Evolutionary conservation across 2,329 filamentous ascomycete species (phyloP).

Genomic region (Cercospora sp.): DNA sequence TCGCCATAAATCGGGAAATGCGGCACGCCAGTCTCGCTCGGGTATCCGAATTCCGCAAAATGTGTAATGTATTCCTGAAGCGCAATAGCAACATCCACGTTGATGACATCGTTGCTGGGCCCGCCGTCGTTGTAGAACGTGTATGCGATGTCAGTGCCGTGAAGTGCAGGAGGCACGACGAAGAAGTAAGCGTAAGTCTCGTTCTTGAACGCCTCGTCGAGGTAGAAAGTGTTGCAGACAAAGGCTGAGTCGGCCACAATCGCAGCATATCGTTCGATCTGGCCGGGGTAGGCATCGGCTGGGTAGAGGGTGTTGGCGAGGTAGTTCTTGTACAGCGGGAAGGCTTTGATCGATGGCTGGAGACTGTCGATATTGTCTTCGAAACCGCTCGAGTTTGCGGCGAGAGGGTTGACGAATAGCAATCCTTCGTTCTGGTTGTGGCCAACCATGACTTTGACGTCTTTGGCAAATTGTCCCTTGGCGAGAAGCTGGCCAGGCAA

Average conservation of each 20-base stretch:
- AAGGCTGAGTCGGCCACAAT: slow-evolving; percentile 49
- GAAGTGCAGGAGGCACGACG: slow-evolving; percentile 53
- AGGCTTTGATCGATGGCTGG: slow-evolving; percentile 34
- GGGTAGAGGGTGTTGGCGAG: slow-evolving; percentile 52
- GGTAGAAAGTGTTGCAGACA: slow-evolving; percentile 55
- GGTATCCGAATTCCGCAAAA: slow-evolving; percentile 44
- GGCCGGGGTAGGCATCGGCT: slow-evolving; percentile 46
- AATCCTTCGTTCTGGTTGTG: slow-evolving; percentile 51
- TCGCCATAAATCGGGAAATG: slow-evolving; percentile 51
- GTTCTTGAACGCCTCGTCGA: slow-evolving; percentile 50
- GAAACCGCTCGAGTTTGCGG: slow-evolving; percentile 41
- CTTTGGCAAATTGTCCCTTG: slow-evolving; percentile 47
- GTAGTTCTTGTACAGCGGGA: slow-evolving; percentile 39
- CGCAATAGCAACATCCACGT: slow-evolving; percentile 40
- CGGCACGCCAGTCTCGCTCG: slow-evolving; percentile 43
- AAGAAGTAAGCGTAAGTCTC: slow-evolving; percentile 56
- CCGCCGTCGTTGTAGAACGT: slow-evolving; percentile 51
- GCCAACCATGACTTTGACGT: slow-evolving; percentile 47
- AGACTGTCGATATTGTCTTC: slow-evolving; percentile 34
- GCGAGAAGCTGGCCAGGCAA: slow-evolving; percentile 50
- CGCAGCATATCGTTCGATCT: slow-evolving; percentile 46
- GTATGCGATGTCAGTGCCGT: slow-evolving; percentile 55
- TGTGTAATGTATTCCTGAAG: slow-evolving; percentile 50
- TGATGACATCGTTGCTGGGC: slow-evolving; percentile 3
- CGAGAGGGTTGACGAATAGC: slow-evolving; percentile 45